Evolutionary conservation across 208 protist species (phyloP).

Genomic region (Novymonas esmeraldas): DNA sequence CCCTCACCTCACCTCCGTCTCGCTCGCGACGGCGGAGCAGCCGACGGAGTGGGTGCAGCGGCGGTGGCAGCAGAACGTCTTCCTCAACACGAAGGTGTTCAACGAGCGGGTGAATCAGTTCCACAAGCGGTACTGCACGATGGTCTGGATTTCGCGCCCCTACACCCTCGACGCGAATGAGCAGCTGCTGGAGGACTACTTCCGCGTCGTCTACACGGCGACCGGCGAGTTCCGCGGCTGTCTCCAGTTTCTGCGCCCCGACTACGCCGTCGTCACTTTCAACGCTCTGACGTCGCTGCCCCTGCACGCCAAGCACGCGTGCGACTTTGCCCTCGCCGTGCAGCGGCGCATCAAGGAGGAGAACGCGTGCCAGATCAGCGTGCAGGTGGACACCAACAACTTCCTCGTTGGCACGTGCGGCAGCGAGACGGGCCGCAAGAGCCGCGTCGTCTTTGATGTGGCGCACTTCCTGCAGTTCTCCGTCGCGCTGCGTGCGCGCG

Average conservation of each 20-base stretch:
- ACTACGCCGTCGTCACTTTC: slow-evolving; percentile 57
- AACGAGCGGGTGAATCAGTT: slow-evolving; percentile 63
- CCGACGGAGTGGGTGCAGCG: slow-evolving; percentile 1
- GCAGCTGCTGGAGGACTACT: slow-evolving; percentile 12
- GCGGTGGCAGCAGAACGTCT: slow-evolving; percentile 24
- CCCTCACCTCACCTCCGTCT: background rate
- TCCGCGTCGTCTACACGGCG: slow-evolving; percentile 20
- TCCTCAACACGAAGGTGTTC: slow-evolving; percentile 59
- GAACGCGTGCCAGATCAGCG: slow-evolving; percentile 21
- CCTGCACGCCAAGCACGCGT: slow-evolving; percentile 51
- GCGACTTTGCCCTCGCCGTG: slow-evolving; percentile 48
- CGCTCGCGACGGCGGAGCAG: background rate
- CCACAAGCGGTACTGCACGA: slow-evolving; percentile 47
- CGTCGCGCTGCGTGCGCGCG: background rate
- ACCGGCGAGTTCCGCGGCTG: slow-evolving; percentile 40
- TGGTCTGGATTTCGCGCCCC: slow-evolving; percentile 35
- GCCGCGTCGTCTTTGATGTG: slow-evolving; percentile 30
- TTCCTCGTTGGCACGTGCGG: slow-evolving; percentile 65
- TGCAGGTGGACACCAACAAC: slow-evolving; percentile 55
- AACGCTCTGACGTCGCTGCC: slow-evolving; percentile 51
- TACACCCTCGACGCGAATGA: slow-evolving; percentile 27
- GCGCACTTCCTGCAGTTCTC: slow-evolving; percentile 16
- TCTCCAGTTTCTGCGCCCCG: slow-evolving; percentile 47
- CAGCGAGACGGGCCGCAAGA: slow-evolving; percentile 19
- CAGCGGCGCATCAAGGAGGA: slow-evolving; percentile 30